phyloP scores from a whole-genome alignment of 345 rosid genomes.

The Kandelia obovata region DNA sequence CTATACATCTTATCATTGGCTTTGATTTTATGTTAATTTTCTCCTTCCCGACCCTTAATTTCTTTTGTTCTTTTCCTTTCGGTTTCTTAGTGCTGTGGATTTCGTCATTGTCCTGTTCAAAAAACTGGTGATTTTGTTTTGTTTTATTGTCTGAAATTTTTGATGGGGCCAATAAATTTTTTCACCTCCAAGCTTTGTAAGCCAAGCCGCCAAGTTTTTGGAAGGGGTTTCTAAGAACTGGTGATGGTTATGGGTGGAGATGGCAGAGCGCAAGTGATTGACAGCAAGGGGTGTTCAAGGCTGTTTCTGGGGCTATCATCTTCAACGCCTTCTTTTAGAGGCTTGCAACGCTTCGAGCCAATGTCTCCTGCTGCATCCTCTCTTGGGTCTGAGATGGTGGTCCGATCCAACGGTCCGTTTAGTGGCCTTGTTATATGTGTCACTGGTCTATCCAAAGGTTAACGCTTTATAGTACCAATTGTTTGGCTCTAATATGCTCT shows the following conservation, averaged over 20 bases:
- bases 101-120: neutral
- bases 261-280: constrained; percentile 54
- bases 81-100: neutral
- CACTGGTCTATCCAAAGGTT: constrained; percentile 92
- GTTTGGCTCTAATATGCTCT: neutral
- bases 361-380: constrained; percentile 46
- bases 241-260: constrained; percentile 37
- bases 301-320: constrained; percentile 51
- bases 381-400: constrained; percentile 35
- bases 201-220: neutral
- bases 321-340: constrained; percentile 43
- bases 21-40: neutral
- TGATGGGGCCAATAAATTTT: neutral
- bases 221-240: constrained; percentile 1
- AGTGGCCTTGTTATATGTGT: constrained; percentile 77
- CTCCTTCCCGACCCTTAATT: constrained; percentile 19
- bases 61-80: neutral
- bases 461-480: neutral
- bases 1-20: neutral
- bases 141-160: neutral
- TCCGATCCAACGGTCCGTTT: constrained; percentile 53
- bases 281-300: constrained; percentile 76
- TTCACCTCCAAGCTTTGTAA: neutral
- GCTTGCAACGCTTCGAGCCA: constrained; percentile 35
- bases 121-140: constrained; percentile 2